Evolutionary conservation across 1,139 yeast species (phyloP).

Genomic region (Yamadazyma blattariae): DNA sequence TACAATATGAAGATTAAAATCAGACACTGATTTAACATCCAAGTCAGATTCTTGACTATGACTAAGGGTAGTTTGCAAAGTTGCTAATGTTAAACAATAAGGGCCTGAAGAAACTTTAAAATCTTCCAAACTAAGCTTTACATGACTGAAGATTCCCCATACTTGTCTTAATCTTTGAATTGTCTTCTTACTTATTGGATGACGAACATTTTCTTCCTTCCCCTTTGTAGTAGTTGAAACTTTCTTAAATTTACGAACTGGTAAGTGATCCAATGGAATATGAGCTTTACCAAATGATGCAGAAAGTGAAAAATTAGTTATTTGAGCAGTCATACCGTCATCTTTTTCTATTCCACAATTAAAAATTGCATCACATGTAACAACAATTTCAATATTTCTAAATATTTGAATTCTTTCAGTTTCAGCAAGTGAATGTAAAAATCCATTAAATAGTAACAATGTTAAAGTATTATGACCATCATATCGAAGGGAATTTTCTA

Average conservation of each 20-base stretch:
- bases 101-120: slow-evolving; percentile 22
- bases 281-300: slow-evolving; percentile 25
- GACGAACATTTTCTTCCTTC: slow-evolving; percentile 1
- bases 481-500: slow-evolving; percentile 22
- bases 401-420: slow-evolving; percentile 21
- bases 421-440: slow-evolving; percentile 19
- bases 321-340: slow-evolving; percentile 11
- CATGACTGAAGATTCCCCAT: slow-evolving; percentile 15
- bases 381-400: slow-evolving; percentile 29
- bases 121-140: slow-evolving; percentile 31
- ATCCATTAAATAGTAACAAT: slow-evolving; percentile 30
- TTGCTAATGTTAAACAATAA: slow-evolving; percentile 10
- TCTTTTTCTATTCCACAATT: slow-evolving; percentile 16
- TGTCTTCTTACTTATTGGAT: slow-evolving; percentile 10
- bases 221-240: not conserved
- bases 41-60: slow-evolving; percentile 6
- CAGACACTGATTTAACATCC: slow-evolving; percentile 6
- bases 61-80: slow-evolving; percentile 10
- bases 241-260: slow-evolving; percentile 4
- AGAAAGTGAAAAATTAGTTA: slow-evolving; percentile 19
- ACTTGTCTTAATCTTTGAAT: slow-evolving; percentile 7
- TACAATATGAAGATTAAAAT: slow-evolving; percentile 12
- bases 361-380: slow-evolving; percentile 24
- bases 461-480: slow-evolving; percentile 22
- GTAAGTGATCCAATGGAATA: slow-evolving; percentile 23